Conservation (phyloP, 768 basidiomycete genomes). For the Daedaleopsis nitida region DNA sequence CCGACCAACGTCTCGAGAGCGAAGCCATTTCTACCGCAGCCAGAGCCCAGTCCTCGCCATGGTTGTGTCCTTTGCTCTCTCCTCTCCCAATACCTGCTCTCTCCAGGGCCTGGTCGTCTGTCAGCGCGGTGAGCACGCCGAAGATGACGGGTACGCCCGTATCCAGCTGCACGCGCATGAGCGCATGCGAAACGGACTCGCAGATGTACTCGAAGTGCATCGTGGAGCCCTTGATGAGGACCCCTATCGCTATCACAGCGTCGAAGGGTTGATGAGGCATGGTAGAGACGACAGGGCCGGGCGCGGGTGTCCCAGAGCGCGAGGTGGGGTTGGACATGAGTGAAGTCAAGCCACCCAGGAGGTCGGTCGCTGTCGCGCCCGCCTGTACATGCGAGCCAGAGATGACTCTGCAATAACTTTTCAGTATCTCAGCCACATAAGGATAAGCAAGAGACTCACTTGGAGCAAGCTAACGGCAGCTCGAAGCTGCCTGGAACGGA, state of each 20-base stretch:
- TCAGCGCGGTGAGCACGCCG: conserved; percentile 91
- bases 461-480: conserved; percentile 81
- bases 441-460: conserved; percentile 49
- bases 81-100: conserved; percentile 85
- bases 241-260: conserved; percentile 96
- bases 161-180: conserved; percentile 95
- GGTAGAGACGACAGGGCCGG: conserved; percentile 30
- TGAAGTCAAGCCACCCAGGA: conserved; percentile 64
- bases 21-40: conserved; percentile 94
- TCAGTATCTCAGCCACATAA: background rate
- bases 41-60: conserved; percentile 97
- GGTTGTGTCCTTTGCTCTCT: conserved; percentile 84
- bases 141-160: conserved; percentile 94
- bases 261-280: conserved; percentile 74
- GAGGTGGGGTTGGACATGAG: conserved; percentile 59
- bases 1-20: conserved; percentile 64
- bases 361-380: conserved; percentile 75
- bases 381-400: conserved; percentile 84
- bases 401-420: conserved; percentile 64
- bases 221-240: conserved; percentile 95
- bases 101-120: conserved; percentile 92
- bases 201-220: conserved; percentile 99
- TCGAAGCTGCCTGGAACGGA: conserved; percentile 96
- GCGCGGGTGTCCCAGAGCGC: conserved; percentile 29
- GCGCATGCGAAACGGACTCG: conserved; percentile 87